Base-by-base conservation (phyloP, 805 yeast species). In the Ogataea thermomethanolica region DNA sequence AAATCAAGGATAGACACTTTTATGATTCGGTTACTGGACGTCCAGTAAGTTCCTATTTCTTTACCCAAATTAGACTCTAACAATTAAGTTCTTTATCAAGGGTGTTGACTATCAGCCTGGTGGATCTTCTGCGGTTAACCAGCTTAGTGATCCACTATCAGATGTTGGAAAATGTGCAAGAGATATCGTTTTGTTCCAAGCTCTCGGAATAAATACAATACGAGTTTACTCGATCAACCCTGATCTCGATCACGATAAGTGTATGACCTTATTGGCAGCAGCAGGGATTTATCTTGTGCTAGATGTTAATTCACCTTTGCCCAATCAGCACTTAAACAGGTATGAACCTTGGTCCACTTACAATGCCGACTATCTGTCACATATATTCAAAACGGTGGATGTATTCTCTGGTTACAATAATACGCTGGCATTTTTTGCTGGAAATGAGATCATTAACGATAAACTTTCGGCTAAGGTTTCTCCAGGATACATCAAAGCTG, bases 81-180 rank as follows among this genome's bases (percentile, higher is more conserved):
- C n/a, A 14, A 7, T 9, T 23, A 37, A 80, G 79, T 90, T 91
- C 56, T 81, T 72, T 52, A 73, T 90, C 26, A 81, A 77, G 61
- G 98, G 98, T 13, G 84, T 91, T 1, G 98, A 91, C 61, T 90
- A 90, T 58, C 97, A 91, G 56, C 97, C 97, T 0, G 97, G 97
- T 8, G 98, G 97, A 0, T 81, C 95, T 0, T 81, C 95, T 0
- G 90, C 81, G 0, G 80, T 79, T 17, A 67, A 67, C n/a, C 62
- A 54, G 3, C 45, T 54, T 6, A 58, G 51, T 8, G 98, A 91
- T 57, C 96, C 96, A 0, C 68, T 91, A 30, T 82, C 95, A 2
- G 82, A 87, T 53, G 72, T 79, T 3, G 64, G 72, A 9, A 55
- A 62, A 13, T 91, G 98, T 66, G 83, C 90, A 4, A 74, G 97